A percentile compares a stretch with the other conserved stretches of the same genome.
Evolutionary conservation across 129 eudicot species (phyloP).

Genomic region (Silybum marianum): DNA sequence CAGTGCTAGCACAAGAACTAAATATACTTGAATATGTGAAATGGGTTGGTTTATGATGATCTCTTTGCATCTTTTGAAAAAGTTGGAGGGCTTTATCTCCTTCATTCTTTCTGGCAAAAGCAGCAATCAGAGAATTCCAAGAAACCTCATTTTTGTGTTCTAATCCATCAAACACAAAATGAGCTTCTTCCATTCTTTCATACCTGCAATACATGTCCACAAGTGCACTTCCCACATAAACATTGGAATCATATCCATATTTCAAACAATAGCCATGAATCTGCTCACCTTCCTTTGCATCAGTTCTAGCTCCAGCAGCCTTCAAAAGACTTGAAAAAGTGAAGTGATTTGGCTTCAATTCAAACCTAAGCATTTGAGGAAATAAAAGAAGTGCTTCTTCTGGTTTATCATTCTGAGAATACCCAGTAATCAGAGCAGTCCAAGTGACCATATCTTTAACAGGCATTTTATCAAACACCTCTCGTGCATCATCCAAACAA

Average conservation of each 20-base stretch:
- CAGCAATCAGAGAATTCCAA: constrained; percentile 82
- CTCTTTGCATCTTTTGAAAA: constrained; percentile 65
- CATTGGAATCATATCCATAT: constrained; percentile 51
- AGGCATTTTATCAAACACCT: constrained; percentile 71
- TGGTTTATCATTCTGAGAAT: constrained; percentile 54
- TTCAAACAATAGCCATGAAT: constrained; percentile 53
- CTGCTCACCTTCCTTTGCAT: constrained; percentile 47
- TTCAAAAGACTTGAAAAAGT: constrained; percentile 76
- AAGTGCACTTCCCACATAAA: constrained; percentile 81
- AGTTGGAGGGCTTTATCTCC: constrained; percentile 59
- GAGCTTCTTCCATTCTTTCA: constrained; percentile 55
- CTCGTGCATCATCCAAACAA: constrained; percentile 54
- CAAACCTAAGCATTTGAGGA: constrained; percentile 46
- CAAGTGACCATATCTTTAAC: constrained; percentile 69
- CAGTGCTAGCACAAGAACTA: constrained; percentile 63
- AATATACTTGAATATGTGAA: constrained; percentile 78
- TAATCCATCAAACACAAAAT: constrained; percentile 48
- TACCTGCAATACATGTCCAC: constrained; percentile 77
- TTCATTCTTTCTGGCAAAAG: constrained; percentile 62
- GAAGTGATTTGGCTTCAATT: constrained; percentile 67
- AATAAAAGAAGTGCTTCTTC: constrained; percentile 55
- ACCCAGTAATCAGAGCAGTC: constrained; percentile 74
- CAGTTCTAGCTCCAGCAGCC: constrained; percentile 54
- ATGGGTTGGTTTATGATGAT: constrained; percentile 48
- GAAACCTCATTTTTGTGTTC: constrained; percentile 66